Percentiles rank a stretch among this genome's conserved stretches.
phyloP scores from a whole-genome alignment of 1,139 yeast genomes.

The Yueomyces sp. region DNA sequence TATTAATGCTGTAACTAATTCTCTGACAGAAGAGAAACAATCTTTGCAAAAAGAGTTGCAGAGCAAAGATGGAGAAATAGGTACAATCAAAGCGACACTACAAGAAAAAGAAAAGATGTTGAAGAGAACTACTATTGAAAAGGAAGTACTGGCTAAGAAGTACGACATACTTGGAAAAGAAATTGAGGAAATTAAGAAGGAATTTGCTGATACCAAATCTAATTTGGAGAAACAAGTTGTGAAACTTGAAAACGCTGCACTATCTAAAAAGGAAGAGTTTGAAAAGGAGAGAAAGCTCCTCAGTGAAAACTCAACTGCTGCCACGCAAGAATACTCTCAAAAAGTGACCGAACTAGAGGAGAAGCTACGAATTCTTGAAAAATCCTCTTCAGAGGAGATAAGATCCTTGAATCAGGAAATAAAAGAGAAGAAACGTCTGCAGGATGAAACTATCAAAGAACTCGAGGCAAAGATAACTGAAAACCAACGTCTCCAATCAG shows the following conservation, averaged over 20 bases:
- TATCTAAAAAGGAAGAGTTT: constrained; percentile 30
- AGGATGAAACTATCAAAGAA: background rate
- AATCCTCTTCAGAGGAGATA: background rate
- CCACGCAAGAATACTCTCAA: constrained; percentile 36
- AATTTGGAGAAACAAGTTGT: constrained; percentile 1
- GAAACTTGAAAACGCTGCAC: constrained; percentile 17
- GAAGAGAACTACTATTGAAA: background rate
- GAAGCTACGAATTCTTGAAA: constrained; percentile 7
- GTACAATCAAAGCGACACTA: background rate
- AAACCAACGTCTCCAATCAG: too few species aligned
- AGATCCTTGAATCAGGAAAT: too few species aligned
- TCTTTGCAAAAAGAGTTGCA: too few species aligned
- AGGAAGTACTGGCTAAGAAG: background rate
- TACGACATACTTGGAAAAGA: background rate
- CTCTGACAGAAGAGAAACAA: too few species aligned
- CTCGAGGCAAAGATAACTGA: background rate
- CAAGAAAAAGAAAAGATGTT: background rate
- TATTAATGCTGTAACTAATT: too few species aligned
- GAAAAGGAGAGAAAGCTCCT: constrained; percentile 38
- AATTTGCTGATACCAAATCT: background rate
- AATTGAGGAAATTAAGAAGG: background rate
- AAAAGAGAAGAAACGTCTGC: background rate
- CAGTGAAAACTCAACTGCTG: constrained; percentile 37
- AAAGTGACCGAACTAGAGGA: constrained; percentile 30
- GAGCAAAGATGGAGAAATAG: too few species aligned